Evolutionary conservation across 805 yeast species (phyloP).

Genomic region (Peterozyma toletana): DNA sequence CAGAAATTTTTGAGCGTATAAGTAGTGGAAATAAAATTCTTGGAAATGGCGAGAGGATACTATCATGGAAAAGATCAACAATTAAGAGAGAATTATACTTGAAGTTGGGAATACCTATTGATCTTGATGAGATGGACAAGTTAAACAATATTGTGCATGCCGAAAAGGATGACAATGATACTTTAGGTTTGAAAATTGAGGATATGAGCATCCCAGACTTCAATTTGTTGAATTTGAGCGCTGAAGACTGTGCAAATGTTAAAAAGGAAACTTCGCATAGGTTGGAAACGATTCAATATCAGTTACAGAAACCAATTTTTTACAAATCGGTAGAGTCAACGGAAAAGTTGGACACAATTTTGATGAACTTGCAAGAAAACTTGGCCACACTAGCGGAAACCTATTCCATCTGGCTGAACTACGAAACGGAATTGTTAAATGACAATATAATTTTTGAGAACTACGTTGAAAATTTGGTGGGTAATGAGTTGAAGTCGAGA

Average conservation of each 20-base stretch:
- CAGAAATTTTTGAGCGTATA: no score
- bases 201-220: constrained; percentile 24
- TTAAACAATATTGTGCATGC: constrained; percentile 4
- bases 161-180: constrained; percentile 9
- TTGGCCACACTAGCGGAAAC: constrained; percentile 29
- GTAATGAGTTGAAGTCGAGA: constrained; percentile 77
- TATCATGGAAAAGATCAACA: constrained; percentile 55
- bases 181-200: constrained; percentile 7
- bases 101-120: constrained; percentile 67
- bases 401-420: constrained; percentile 43
- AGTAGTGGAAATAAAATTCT: no score
- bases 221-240: constrained; percentile 21
- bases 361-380: constrained; percentile 27
- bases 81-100: constrained; percentile 57
- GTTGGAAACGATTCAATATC: constrained; percentile 14
- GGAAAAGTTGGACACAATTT: constrained; percentile 20
- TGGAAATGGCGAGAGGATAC: no score
- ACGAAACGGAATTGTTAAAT: constrained; percentile 38
- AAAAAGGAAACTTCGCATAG: constrained; percentile 14
- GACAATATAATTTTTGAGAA: constrained; percentile 77
- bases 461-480: constrained; percentile 85
- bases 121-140: constrained; percentile 44
- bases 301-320: constrained; percentile 18
- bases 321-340: constrained; percentile 10
- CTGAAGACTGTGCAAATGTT: constrained; percentile 19